Conservation (phyloP, 2,329 filamentous ascomycete genomes). For the Alternaria triticina region DNA sequence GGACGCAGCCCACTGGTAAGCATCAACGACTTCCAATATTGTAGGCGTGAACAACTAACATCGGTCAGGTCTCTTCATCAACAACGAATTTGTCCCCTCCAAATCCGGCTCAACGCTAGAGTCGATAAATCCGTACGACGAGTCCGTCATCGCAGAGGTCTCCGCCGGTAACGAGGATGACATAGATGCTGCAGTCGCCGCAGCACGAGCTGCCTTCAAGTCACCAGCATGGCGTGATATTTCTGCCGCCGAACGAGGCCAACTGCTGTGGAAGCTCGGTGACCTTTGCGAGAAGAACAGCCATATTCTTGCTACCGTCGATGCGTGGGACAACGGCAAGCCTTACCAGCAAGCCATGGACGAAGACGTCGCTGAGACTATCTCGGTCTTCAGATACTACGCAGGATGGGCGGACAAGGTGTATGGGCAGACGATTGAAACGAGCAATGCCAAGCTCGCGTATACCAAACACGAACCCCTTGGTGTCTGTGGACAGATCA, state of each 20-base stretch:
- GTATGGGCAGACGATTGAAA: neutral
- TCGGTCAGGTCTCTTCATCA: neutral
- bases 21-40: neutral
- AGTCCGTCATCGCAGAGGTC: neutral
- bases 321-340: neutral
- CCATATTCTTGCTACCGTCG: neutral
- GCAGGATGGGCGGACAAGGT: neutral
- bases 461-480: neutral
- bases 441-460: neutral
- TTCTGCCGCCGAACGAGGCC: neutral
- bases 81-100: neutral
- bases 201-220: neutral
- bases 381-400: neutral
- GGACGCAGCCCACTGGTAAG: neutral
- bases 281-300: neutral
- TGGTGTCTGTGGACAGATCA: neutral
- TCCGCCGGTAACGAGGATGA: neutral
- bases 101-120: neutral
- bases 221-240: neutral
- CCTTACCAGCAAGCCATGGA: neutral
- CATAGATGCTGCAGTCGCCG: neutral
- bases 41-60: neutral
- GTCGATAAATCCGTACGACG: neutral
- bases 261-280: neutral
- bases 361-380: neutral